Base-by-base conservation (phyloP, 2,329 filamentous ascomycete species). In the Aureobasidium sp. region DNA sequence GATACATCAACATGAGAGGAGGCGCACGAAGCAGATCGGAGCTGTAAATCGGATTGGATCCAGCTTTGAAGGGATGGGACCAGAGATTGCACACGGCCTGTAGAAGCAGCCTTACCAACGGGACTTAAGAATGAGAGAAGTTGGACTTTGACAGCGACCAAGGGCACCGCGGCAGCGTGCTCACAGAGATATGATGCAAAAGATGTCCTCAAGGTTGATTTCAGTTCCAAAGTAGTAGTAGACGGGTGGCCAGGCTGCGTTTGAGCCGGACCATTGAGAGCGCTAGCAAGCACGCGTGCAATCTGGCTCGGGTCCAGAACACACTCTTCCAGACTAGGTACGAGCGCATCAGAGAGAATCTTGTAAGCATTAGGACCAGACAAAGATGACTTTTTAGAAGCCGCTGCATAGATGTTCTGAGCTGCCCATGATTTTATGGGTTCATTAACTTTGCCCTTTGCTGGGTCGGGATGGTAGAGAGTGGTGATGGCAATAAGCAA, bases 251-350 rank as follows among this genome's bases (percentile, higher is more conserved):
- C 37, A 27, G 40, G 17, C 33, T 60, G 50, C 35, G 58, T 65
- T 40, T 72, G 67, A 49, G 70, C 61, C 66, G 69, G 66, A 59
- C 83, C 82, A 66, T 86, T 84, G 12, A 94, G 71, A 0, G 81
- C 75, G 35, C 78, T 80, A 63, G 83, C 80, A 5, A 96, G 72
- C 2, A 86, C 81, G 22, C 83, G 82, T 29, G 81, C 77, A 48
- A 96, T 80, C 64, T 94, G 86, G 31, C 82, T 83, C 4, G 84
- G 77, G 70, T 97, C 91, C 66, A 97, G 83, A 3, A 93, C 81
- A 69, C 88, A 95, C 73, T 97, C 94, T 73, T 97, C 92, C 11
- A 96, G 76, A 1, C 82, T 83, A 0, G 90, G 90, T 22, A 90
- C 73, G n/a, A 97, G 75, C 40, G 88, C 79, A 22, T 83, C 79